Conservation (phyloP, 768 basidiomycete species). For the Hypholoma sublateritium region DNA sequence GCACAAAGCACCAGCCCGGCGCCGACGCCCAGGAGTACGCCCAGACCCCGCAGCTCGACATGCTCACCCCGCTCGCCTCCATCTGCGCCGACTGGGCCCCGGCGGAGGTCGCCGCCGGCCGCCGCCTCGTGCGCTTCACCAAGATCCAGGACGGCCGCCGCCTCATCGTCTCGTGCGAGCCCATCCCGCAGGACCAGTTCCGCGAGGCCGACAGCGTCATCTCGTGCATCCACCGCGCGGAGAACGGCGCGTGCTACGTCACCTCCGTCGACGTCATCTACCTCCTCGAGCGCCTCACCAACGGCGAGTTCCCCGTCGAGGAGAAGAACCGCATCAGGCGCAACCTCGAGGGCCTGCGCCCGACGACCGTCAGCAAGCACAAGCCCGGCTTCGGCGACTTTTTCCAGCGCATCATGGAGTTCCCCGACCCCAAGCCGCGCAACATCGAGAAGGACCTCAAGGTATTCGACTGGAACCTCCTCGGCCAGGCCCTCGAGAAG, state of each 20-base stretch:
- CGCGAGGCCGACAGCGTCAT: constrained; percentile 77
- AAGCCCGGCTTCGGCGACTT: constrained; percentile 80
- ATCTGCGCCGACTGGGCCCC: constrained; percentile 60
- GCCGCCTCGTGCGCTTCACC: constrained; percentile 86
- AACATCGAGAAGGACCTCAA: constrained; percentile 98
- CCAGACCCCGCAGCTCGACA: constrained; percentile 59
- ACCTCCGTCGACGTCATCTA: constrained; percentile 97
- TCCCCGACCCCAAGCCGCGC: constrained; percentile 89
- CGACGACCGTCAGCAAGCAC: constrained; percentile 87
- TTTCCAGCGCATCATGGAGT: constrained; percentile 96
- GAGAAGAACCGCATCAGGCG: constrained; percentile 96
- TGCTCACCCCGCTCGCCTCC: constrained; percentile 54
- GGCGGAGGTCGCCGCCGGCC: constrained; percentile 65
- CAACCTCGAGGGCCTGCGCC: constrained; percentile 91
- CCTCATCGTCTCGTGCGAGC: constrained; percentile 77
- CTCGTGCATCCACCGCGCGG: constrained; percentile 90
- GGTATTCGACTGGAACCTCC: constrained; percentile 73
- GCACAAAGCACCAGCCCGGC: constrained; percentile 38
- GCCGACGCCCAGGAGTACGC: constrained; percentile 36
- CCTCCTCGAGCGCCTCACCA: constrained; percentile 75
- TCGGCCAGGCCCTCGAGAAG: constrained; percentile 75
- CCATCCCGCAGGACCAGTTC: constrained; percentile 74
- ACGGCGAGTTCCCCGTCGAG: constrained; percentile 85
- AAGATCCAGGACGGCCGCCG: constrained; percentile 75
- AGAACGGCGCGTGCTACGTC: constrained; percentile 75